phyloP scores from a whole-genome alignment of 352 stramenopile species.

The Phytopythium mirpurense region DNA sequence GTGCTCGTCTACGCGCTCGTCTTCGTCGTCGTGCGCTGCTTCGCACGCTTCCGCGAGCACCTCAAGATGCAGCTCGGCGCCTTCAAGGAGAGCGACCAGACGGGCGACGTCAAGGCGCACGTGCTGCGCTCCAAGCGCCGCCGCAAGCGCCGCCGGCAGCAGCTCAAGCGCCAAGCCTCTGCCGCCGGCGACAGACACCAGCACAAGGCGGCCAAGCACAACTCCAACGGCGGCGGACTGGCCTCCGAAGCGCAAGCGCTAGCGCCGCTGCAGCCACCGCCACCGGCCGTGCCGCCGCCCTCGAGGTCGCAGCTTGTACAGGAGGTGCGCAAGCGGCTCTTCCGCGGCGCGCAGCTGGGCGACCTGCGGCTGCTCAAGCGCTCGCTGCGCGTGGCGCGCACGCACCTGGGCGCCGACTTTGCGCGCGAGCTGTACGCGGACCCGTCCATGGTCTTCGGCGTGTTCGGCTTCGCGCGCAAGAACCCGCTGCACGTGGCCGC shows the following conservation, averaged over 20 bases:
- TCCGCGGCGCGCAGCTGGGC: conserved; percentile 61
- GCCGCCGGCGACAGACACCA: neutral
- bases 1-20: conserved; percentile 55
- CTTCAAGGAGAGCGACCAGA: conserved; percentile 80
- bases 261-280: conserved; percentile 7
- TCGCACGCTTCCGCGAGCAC: conserved; percentile 76
- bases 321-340: conserved; percentile 66
- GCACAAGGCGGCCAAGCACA: conserved; percentile 6
- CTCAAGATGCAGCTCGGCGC: conserved; percentile 82
- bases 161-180: conserved; percentile 18
- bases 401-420: conserved; percentile 47
- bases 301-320: conserved; percentile 29
- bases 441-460: conserved; percentile 52
- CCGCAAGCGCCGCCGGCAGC: conserved; percentile 29
- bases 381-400: conserved; percentile 48
- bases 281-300: conserved; percentile 2
- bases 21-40: conserved; percentile 63
- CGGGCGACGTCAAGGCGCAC: conserved; percentile 67
- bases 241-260: neutral
- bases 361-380: conserved; percentile 55
- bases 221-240: neutral
- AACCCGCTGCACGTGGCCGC: conserved; percentile 83
- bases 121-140: conserved; percentile 54
- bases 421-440: conserved; percentile 62
- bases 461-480: conserved; percentile 77